Evolutionary conservation across 2,329 filamentous ascomycete genomes (phyloP).

Genomic region (Aspergillus unguis): DNA sequence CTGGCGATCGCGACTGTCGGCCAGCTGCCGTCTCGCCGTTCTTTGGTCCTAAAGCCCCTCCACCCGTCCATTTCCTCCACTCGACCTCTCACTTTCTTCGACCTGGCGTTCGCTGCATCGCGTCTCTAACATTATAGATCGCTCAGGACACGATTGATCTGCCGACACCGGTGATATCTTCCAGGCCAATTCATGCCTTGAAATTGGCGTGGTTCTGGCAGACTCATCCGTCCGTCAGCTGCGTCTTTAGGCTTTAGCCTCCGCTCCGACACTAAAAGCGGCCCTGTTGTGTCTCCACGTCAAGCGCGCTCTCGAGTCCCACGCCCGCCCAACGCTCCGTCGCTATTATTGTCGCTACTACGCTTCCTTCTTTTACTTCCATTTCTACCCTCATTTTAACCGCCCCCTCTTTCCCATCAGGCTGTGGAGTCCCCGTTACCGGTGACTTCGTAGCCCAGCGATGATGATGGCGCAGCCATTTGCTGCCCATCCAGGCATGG

Average conservation of each 20-base stretch:
- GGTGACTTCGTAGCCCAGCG: constrained; percentile 40
- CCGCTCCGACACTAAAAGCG: constrained; percentile 35
- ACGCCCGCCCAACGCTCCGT: constrained; percentile 17
- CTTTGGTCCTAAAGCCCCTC: constrained; percentile 32
- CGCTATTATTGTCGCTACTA: constrained; percentile 9
- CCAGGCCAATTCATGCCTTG: constrained; percentile 34
- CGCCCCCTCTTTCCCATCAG: constrained; percentile 19
- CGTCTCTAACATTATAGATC: constrained; percentile 11
- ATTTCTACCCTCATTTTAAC: constrained; percentile 10
- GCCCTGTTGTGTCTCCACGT: constrained; percentile 29
- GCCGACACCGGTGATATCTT: constrained; percentile 25
- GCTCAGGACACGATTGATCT: constrained; percentile 23
- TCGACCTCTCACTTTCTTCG: constrained; percentile 13
- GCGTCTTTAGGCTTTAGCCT: constrained; percentile 31
- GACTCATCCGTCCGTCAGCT: constrained; percentile 32
- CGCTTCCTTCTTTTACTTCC: constrained; percentile 6
- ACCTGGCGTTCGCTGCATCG: constrained; percentile 12
- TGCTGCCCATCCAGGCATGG: constrained; percentile 59
- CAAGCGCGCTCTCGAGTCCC: constrained; percentile 30
- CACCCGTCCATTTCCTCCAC: constrained; percentile 25
- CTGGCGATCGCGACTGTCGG: constrained; percentile 22
- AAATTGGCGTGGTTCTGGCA: constrained; percentile 26
- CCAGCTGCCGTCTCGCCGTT: constrained; percentile 19
- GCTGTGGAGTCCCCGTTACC: constrained; percentile 28
- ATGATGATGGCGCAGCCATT: constrained; percentile 56